phyloP scores from a whole-genome alignment of 1,139 yeast species.

The Ogataea hybrid region DNA sequence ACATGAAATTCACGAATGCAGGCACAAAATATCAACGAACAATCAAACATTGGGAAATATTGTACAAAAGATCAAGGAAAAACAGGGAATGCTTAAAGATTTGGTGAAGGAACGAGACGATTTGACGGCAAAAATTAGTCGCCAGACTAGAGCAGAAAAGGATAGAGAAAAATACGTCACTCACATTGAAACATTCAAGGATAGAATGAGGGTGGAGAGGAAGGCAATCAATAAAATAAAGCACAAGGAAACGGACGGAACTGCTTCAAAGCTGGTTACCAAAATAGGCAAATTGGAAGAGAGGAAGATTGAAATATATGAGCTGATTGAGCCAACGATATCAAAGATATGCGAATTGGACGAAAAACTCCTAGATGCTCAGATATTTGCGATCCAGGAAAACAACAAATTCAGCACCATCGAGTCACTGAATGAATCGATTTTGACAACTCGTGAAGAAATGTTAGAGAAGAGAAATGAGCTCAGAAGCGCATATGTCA shows the following conservation, averaged over 20 bases:
- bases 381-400: constrained; percentile 32
- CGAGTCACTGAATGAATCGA: constrained; percentile 35
- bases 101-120: constrained; percentile 8
- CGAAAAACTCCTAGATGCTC: constrained; percentile 10
- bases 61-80: constrained; percentile 12
- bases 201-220: constrained; percentile 27
- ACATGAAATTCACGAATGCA: constrained; percentile 19
- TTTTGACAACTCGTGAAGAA: constrained; percentile 35
- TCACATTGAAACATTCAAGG: constrained; percentile 32
- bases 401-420: constrained; percentile 38
- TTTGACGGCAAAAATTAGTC: constrained; percentile 8
- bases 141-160: constrained; percentile 14
- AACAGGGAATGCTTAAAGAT: constrained; percentile 12
- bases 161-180: constrained; percentile 14
- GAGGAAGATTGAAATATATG: constrained; percentile 24
- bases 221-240: constrained; percentile 21
- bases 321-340: constrained; percentile 10
- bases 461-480: constrained; percentile 33
- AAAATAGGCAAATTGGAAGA: constrained; percentile 25
- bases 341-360: constrained; percentile 19
- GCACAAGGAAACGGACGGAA: constrained; percentile 18
- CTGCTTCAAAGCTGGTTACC: constrained; percentile 23
- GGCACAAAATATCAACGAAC: constrained; percentile 5
- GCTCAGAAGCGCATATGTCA: constrained; percentile 32
- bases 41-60: constrained; percentile 12